Evolutionary conservation across 2,329 filamentous ascomycete species (phyloP), one percentile per base, ranked within the genome.

Genomic region (Xylaria sp.): DNA sequence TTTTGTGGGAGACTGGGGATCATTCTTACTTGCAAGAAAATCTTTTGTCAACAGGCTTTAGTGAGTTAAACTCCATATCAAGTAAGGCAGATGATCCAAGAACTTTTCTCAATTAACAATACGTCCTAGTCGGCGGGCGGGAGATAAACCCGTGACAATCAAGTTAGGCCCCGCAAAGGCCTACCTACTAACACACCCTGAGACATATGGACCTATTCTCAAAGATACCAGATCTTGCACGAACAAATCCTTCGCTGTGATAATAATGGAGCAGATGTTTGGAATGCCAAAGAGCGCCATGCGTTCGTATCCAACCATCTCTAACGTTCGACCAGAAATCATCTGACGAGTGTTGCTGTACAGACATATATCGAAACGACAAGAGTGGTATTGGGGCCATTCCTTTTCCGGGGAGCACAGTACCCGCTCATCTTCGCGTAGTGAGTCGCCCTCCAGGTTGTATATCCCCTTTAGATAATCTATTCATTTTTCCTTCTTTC

Each of bases 261-360:
- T 66, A 18, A 60, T 66, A n/a, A 54, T 54, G 46, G 63, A 66
- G 48, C 63, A 66, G 46, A 54, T 66, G 46, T 66, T 66, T 32
- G 63, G 63, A 18, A 63, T 54, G 50, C 61, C 61, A 8, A 56
- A 63, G 51, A 63, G 61, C 7, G 61, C 61, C 9, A 63, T 63
- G 61, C 61, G 61, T 63, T 15, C 23, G 61, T 63, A 34, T 18
- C 5, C 39, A 37, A 18, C 9, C 37, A 12, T 6, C 1, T 8
- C 7, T 34, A 13, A n/a, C 25, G 7, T 15, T 41, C 4, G 28
- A 9, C 37, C 5, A 1, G 7, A 12, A 52, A 52, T 12, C 46
- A 6, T 37, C 59, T 62, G 12, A 62, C 32, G 28, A 9, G 37
- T 46, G 7, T 41, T n/a, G 23, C 25, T n/a, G 12, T 3, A 34